Conservation (phyloP, 345 rosid genomes). For the Citrus sinensis region DNA sequence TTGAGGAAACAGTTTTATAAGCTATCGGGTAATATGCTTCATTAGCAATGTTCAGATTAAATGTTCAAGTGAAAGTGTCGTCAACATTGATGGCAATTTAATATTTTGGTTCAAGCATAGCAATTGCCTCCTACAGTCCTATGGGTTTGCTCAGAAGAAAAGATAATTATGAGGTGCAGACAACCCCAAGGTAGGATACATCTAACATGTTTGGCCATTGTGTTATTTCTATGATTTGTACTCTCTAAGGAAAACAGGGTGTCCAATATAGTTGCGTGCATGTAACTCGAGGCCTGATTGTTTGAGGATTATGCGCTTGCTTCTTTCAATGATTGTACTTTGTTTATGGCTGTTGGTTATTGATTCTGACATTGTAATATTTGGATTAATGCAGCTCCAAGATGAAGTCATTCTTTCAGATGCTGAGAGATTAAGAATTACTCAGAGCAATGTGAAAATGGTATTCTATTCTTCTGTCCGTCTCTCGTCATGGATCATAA, state of each 20-base stretch:
- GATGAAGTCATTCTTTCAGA: slow-evolving; percentile 78
- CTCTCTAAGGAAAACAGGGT: neutral
- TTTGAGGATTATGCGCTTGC: neutral
- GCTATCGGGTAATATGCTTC: neutral
- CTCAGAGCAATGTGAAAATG: slow-evolving; percentile 92
- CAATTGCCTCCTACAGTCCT: too few relatives aligned
- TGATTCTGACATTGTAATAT: slow-evolving; percentile 11
- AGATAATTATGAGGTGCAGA: neutral
- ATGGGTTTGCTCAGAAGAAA: neutral
- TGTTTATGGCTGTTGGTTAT: neutral
- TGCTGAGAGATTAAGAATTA: slow-evolving; percentile 81
- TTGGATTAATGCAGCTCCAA: slow-evolving; percentile 52
- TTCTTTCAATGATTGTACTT: neutral
- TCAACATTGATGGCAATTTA: neutral
- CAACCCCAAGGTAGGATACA: neutral
- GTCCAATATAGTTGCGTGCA: neutral
- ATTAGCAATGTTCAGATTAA: neutral
- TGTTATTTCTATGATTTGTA: neutral
- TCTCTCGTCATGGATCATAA: neutral
- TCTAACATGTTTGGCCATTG: neutral
- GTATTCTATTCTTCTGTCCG: slow-evolving; percentile 28
- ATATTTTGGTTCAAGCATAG: neutral
- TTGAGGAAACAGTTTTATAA: neutral
- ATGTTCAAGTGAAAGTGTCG: neutral
- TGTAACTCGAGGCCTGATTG: neutral